These are phyloP conservation scores for Thinopyrum elongatum DNA, from an alignment of 176 grass and related monocot species.

Conservation along the genomic window DNA sequence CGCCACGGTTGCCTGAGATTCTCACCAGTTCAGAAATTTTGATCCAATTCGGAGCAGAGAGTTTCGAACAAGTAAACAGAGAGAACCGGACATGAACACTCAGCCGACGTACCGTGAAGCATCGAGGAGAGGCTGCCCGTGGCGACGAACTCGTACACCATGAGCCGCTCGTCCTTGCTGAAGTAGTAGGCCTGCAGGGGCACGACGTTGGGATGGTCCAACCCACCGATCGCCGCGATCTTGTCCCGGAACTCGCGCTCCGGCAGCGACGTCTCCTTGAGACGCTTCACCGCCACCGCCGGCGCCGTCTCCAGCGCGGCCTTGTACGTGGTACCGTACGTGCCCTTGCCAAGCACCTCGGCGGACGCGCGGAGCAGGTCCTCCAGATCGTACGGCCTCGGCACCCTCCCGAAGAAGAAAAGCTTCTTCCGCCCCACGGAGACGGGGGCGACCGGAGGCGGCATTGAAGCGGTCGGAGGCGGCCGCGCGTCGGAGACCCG, in stretches of 20 bases:
- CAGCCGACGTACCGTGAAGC: constrained; percentile 70
- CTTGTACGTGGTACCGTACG: constrained; percentile 85
- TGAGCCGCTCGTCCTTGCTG: constrained; percentile 83
- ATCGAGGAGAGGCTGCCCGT: constrained; percentile 72
- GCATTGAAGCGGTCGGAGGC: neutral
- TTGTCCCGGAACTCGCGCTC: constrained; percentile 82
- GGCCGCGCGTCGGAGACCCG: constrained; percentile 25
- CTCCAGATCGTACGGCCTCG: constrained; percentile 70
- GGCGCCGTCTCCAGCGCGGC: constrained; percentile 54
- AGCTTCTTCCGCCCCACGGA: constrained; percentile 47
- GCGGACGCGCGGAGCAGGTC: constrained; percentile 80
- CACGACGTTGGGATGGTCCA: constrained; percentile 75
- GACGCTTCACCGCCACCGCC: constrained; percentile 62
- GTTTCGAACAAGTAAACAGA: neutral
- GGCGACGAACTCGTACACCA: constrained; percentile 72
- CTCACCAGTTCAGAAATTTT: neutral
- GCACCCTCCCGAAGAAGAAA: constrained; percentile 67
- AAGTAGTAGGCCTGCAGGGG: constrained; percentile 70
- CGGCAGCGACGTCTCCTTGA: constrained; percentile 61
- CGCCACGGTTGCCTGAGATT: constrained; percentile 55
- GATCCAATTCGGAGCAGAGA: neutral
- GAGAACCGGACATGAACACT: neutral
- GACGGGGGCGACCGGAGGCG: neutral
- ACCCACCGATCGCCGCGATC: constrained; percentile 49
- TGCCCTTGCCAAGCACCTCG: constrained; percentile 86